Conservation (phyloP, 805 yeast species). For the Wickerhamiella qilinensis region DNA sequence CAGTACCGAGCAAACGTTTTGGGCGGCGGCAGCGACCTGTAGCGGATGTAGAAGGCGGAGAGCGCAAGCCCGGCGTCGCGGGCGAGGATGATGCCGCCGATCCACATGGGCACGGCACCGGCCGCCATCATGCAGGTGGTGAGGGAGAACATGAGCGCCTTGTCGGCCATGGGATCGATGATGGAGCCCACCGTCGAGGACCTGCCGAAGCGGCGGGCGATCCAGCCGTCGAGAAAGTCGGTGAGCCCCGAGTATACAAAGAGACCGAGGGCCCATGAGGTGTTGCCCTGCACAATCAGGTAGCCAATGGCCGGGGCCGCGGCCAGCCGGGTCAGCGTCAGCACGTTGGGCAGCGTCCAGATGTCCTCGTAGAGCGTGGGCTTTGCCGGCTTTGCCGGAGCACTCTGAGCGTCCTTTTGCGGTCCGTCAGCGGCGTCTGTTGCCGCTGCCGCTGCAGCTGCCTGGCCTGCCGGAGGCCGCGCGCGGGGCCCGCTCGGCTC, state of each 20-base stretch:
- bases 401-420: too few species aligned
- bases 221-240: conserved; percentile 79
- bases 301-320: conserved; percentile 79
- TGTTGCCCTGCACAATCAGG: conserved; percentile 46
- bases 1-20: conserved; percentile 54
- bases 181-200: conserved; percentile 76
- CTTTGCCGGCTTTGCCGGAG: too few species aligned
- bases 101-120: conserved; percentile 45
- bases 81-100: conserved; percentile 56
- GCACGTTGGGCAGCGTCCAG: conserved; percentile 71
- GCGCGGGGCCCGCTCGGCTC: too few species aligned
- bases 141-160: conserved; percentile 70
- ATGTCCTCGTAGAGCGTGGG: too few species aligned
- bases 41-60: conserved; percentile 59
- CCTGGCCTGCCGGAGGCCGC: too few species aligned
- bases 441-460: too few species aligned
- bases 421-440: too few species aligned
- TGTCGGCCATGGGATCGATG: conserved; percentile 92
- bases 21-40: conserved; percentile 57
- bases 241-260: conserved; percentile 80
- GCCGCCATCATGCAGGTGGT: conserved; percentile 60
- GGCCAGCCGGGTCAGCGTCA: conserved; percentile 66
- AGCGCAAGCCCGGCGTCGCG: conserved; percentile 62
- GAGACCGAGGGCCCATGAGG: conserved; percentile 48
- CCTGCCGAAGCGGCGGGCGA: conserved; percentile 69